Evolutionary conservation across 805 yeast genomes (phyloP).

Genomic region (Yamadazyma phyllophila): DNA sequence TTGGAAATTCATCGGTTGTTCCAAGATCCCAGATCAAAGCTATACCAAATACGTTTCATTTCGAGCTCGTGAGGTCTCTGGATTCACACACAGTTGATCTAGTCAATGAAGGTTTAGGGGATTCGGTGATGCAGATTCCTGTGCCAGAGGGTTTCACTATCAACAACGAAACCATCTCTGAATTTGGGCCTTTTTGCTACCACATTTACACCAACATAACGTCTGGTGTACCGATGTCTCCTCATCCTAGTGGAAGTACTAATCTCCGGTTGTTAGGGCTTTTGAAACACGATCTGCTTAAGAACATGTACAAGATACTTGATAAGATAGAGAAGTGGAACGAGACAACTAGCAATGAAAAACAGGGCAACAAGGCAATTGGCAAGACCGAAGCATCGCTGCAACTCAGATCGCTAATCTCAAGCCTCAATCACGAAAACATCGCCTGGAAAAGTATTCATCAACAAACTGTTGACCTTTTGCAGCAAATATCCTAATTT

Average conservation of each 20-base stretch:
- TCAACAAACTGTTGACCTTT: background rate
- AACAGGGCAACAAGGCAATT: background rate
- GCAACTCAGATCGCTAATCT: background rate
- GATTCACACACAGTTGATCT: background rate
- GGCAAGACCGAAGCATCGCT: background rate
- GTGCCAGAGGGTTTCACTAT: background rate
- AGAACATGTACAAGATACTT: background rate
- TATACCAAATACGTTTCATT: background rate
- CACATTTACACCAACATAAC: background rate
- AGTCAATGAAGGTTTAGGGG: background rate
- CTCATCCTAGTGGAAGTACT: slow-evolving; percentile 6
- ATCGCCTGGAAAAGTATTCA: background rate
- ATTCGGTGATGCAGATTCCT: slow-evolving; percentile 1
- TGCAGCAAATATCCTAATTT: background rate
- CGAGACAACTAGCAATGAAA: too few species aligned
- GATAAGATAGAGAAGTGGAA: background rate
- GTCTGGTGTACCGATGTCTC: background rate
- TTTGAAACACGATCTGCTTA: slow-evolving; percentile 8
- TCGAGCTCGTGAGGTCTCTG: slow-evolving; percentile 1
- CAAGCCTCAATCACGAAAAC: background rate
- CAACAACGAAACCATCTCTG: slow-evolving; percentile 1
- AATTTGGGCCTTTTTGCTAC: background rate
- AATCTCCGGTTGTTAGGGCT: slow-evolving; percentile 8
- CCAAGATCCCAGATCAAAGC: background rate
- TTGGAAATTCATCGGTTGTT: background rate